Evolutionary conservation across 768 basidiomycete species (phyloP), one percentile per base, ranked within the genome.

Genomic region (Auriscalpium orientale): DNA sequence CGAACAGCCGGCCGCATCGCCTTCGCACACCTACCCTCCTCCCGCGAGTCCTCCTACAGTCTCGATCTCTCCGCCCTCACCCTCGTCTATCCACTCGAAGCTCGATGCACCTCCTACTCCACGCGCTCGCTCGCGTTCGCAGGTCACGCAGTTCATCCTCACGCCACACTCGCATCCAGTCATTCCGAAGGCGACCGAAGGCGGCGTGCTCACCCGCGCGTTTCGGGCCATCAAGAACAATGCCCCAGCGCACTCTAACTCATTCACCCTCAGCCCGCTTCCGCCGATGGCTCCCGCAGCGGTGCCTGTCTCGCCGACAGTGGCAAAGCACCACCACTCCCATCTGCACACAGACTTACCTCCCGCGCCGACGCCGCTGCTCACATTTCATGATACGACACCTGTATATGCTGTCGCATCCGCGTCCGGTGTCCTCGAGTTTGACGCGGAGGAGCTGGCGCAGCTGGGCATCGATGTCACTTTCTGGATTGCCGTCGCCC

Each of bases 401-500:
- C 85, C 89, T 0, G 68, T 87, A 5, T 73, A 84, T 56, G 81
- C 80, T 1, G 74, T 84, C 16, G 70, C 76, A 3, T 80, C 82
- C 0, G 69, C 79, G 8, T 81, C 77, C 1, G 89, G 89, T 5
- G 53, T 82, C 36, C 69, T 91, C 40, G 86, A 87, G 65, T 68
- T 91, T 38, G 79, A 89, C 38, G 68, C 72, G 51, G 69, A 72
- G 4, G 79, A 85, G 56, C 81, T 82, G 52, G 68, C 72, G 16
- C 68, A 76, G 34, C 64, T 89, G 21, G 90, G 89, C 13, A 80
- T 92, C 33, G 86, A 89, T 49, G 78, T 79, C 28, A 83, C 83
- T 53, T 91, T 91, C 65, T 91, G 88, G 84, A 76, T 92, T 46
- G 80, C 87, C 0, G 73, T 88, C 43, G 83, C 83, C 0, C 66